These are phyloP conservation scores for Pseudogymnoascus sp. DNA, from an alignment of 2,329 filamentous ascomycete species.

Conservation along the genomic window DNA sequence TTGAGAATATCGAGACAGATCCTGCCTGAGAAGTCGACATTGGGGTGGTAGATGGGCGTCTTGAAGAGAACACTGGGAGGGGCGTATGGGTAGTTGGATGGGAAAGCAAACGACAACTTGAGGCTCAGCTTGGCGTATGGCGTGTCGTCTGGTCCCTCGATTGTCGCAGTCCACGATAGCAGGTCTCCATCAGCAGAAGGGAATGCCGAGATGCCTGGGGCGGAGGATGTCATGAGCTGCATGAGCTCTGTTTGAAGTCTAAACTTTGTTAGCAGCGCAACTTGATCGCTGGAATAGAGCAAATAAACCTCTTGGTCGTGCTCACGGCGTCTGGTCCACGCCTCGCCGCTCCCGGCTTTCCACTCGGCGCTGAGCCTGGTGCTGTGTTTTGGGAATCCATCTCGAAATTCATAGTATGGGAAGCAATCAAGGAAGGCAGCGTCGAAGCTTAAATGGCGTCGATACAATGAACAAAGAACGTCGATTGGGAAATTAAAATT, in stretches of 20 bases:
- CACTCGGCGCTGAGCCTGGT: constrained; percentile 42
- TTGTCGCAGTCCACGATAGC: constrained; percentile 87
- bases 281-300: not conserved
- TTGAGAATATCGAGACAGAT: constrained; percentile 98
- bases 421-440: not conserved
- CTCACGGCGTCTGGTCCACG: constrained; percentile 60
- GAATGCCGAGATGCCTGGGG: constrained; percentile 90
- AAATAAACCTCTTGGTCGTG: constrained; percentile 65
- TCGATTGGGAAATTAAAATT: not conserved
- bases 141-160: constrained; percentile 82
- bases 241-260: constrained; percentile 96
- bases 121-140: constrained; percentile 82
- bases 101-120: constrained; percentile 88
- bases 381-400: constrained; percentile 60
- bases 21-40: constrained; percentile 92
- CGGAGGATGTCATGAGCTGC: constrained; percentile 94
- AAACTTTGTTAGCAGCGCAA: constrained; percentile 14
- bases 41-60: constrained; percentile 98
- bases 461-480: constrained; percentile 1
- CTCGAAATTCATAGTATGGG: constrained; percentile 33
- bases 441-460: not conserved
- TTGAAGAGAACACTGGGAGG: constrained; percentile 91
- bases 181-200: constrained; percentile 84
- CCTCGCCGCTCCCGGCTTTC: constrained; percentile 51
- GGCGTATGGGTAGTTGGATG: constrained; percentile 85